Percentiles rank a stretch among this genome's conserved stretches.
Evolutionary conservation across 2,329 filamentous ascomycete genomes (phyloP).

Genomic region (Aspergillus vadensis): DNA sequence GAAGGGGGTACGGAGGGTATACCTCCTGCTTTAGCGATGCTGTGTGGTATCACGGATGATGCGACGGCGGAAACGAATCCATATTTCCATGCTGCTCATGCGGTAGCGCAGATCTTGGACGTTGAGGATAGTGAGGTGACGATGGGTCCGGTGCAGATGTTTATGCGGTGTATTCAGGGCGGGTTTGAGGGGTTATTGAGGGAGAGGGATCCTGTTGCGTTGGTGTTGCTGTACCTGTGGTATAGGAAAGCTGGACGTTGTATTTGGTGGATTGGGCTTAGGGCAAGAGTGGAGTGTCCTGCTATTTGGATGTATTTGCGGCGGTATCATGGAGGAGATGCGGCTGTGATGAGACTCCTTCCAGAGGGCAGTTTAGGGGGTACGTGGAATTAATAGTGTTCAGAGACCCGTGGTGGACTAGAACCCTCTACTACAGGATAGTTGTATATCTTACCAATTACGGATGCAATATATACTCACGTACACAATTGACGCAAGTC

Average conservation of each 20-base stretch:
- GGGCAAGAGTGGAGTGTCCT: constrained; percentile 47
- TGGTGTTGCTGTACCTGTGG: constrained; percentile 49
- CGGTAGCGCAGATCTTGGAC: constrained; percentile 34
- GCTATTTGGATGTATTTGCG: constrained; percentile 45
- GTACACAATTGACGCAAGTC: no score
- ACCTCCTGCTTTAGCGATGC: constrained; percentile 18
- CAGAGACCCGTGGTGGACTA: no score
- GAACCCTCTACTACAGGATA: no score
- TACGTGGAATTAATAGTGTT: no score
- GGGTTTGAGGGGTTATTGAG: constrained; percentile 37
- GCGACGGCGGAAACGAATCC: constrained; percentile 41
- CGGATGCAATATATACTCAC: no score
- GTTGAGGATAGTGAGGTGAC: constrained; percentile 31
- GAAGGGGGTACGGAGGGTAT: constrained; percentile 26
- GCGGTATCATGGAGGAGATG: constrained; percentile 31
- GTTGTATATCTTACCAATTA: accelerated
- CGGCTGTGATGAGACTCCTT: constrained; percentile 30
- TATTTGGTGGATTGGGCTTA: constrained; percentile 50
- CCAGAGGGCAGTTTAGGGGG: no score
- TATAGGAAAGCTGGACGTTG: constrained; percentile 44
- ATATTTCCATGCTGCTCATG: constrained; percentile 45
- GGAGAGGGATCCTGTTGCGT: constrained; percentile 40
- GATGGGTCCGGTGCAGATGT: constrained; percentile 32
- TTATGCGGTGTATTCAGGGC: constrained; percentile 38
- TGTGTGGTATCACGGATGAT: constrained; percentile 28